Percentiles rank a stretch among this genome's conserved stretches.
These are phyloP conservation scores for Naganishia antarctica DNA, from an alignment of 768 basidiomycete genomes.

Conservation along the genomic window DNA sequence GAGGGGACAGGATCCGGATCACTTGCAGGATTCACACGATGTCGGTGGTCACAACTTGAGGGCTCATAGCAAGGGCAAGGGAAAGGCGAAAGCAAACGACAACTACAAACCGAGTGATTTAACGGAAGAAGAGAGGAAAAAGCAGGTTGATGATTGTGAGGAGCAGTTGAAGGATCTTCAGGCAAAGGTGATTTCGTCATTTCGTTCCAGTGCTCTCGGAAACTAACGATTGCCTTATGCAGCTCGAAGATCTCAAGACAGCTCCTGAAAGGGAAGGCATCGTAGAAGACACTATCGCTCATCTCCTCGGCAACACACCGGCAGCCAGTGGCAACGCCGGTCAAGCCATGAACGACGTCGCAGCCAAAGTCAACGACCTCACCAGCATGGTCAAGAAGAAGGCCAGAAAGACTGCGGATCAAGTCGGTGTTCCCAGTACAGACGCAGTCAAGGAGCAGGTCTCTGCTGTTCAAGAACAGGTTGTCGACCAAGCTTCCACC, in stretches of 20 bases:
- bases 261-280: slow-evolving; percentile 55
- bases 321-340: slow-evolving; percentile 30
- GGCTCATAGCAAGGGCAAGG: slow-evolving; percentile 69
- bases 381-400: slow-evolving; percentile 84
- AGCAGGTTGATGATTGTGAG: slow-evolving; percentile 71
- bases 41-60: slow-evolving; percentile 41
- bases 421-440: slow-evolving; percentile 20
- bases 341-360: slow-evolving; percentile 32
- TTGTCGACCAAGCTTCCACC: slow-evolving; percentile 2
- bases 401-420: slow-evolving; percentile 52
- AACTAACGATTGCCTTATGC: neutral
- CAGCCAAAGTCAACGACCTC: slow-evolving; percentile 68
- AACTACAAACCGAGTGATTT: slow-evolving; percentile 57
- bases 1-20: slow-evolving; percentile 54
- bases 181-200: slow-evolving; percentile 59
- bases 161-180: slow-evolving; percentile 75
- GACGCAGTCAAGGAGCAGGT: slow-evolving; percentile 1
- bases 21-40: slow-evolving; percentile 6
- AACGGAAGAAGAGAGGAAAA: slow-evolving; percentile 67
- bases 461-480: neutral
- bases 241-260: slow-evolving; percentile 88
- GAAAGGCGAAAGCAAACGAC: slow-evolving; percentile 32
- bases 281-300: slow-evolving; percentile 44
- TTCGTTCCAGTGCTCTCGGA: neutral
- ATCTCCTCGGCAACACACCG: slow-evolving; percentile 35